Evolutionary conservation across 225 moss, liverwort and hornwort genomes (phyloP), one percentile per base, ranked within the genome.

Genomic region (Lunularia cruciata): DNA sequence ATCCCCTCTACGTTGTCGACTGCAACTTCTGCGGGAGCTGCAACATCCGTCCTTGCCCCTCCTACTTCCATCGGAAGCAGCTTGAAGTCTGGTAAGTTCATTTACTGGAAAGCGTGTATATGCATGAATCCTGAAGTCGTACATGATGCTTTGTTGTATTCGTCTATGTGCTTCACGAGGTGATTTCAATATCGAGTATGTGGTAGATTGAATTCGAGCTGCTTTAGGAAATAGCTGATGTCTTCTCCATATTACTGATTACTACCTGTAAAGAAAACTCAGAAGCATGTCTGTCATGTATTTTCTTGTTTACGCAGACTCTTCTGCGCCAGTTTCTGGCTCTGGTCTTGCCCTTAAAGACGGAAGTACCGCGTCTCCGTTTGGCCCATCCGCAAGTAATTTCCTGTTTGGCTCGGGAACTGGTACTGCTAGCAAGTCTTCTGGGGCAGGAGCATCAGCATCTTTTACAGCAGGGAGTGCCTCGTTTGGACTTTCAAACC

Each of bases 401-500:
- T 65, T 45, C 23, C 48, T 72, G 56, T 76, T 76, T 34, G 31
- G 75, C 4, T 47, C 66, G 25, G 71, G 62, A 71, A 45, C 60
- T 47, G 47, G 60, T 56, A 8, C 51, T 27, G 5, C 43, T 35
- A 30, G 45, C 19, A 19, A 14, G 32, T 4, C 47, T 31, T 49
- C 70, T 40, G 58, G 51, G 30, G 23, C 40, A 30, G 81, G 48
- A 49, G 19, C 67, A 32, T 32, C 56, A 0, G 20, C 36, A 2
- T 65, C 79, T 34, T 30, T 62, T 57, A 10, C 69, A 15, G 35
- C 60, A 8, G 56, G 47, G 8, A 31, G 33, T 23, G 27, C 53
- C 28, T 23, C 52, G 5, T 76, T 81, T 40, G 81, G 73, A 16
- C 81, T 76, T 36, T 9, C 48, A 20, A 60, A 35, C 27, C 8